Percentiles rank a stretch among this genome's conserved stretches.
These are phyloP conservation scores for Microglena sp. DNA, from an alignment of 139 green algal genomes.

Conservation along the genomic window DNA sequence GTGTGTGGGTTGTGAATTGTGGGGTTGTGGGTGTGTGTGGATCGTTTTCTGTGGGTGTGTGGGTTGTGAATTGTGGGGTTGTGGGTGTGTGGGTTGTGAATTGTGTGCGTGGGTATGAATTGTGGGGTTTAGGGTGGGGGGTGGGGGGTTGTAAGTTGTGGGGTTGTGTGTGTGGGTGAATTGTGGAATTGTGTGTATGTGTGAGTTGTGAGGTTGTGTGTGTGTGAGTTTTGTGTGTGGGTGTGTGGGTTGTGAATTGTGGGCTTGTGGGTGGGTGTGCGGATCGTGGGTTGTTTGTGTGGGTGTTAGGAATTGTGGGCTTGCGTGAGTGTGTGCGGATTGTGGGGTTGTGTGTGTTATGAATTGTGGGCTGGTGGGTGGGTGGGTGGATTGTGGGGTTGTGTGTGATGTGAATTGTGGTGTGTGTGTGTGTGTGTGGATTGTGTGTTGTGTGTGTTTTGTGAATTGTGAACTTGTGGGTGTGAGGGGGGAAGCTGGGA, in stretches of 20 bases:
- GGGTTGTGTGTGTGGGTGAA: not conserved
- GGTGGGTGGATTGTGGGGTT: too few species aligned
- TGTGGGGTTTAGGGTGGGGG: not conserved
- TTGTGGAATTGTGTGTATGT: not conserved
- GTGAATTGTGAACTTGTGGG: too few species aligned
- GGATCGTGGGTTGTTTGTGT: not conserved
- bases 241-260: not conserved
- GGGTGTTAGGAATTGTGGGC: not conserved
- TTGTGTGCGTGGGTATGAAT: not conserved
- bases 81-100: not conserved
- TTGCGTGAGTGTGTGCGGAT: not conserved
- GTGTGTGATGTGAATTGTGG: too few species aligned
- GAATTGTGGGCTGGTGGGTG: too few species aligned
- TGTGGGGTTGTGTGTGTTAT: too few species aligned
- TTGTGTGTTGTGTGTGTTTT: too few species aligned
- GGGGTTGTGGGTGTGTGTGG: too few species aligned
- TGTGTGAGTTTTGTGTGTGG: not conserved
- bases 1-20: too few species aligned
- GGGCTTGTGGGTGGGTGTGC: not conserved
- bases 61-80: too few species aligned
- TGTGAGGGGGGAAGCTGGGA: too few species aligned
- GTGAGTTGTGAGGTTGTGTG: not conserved
- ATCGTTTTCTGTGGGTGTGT: not conserved
- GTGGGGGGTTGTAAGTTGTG: not conserved
- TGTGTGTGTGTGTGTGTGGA: too few species aligned